Conservation (phyloP, 495 filamentous ascomycete genomes). For the Penicillium simplicissimum region DNA sequence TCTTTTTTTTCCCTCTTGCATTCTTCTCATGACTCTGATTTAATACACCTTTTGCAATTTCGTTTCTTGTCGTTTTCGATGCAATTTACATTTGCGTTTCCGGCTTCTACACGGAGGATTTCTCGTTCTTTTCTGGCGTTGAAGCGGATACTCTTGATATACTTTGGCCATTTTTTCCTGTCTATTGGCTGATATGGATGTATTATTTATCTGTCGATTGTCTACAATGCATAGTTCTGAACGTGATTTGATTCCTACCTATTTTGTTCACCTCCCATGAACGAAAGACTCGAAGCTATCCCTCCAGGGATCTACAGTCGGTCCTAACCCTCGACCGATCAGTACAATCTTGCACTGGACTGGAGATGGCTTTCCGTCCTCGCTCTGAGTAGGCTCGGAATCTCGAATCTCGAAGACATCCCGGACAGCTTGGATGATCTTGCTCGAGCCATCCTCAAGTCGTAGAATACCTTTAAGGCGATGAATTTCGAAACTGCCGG, state of each 20-base stretch:
- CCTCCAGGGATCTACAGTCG: constrained; percentile 32
- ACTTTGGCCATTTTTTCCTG: constrained; percentile 29
- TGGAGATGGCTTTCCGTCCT: constrained; percentile 19
- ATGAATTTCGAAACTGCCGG: constrained; percentile 68
- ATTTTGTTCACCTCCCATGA: not conserved
- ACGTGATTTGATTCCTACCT: constrained; percentile 5
- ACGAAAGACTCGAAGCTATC: constrained; percentile 39
- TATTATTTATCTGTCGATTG: constrained; percentile 33
- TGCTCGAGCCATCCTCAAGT: constrained; percentile 59
- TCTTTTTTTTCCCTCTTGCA: constrained; percentile 20
- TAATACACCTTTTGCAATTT: constrained; percentile 11
- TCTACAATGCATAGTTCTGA: constrained; percentile 23
- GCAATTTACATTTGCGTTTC: constrained; percentile 11
- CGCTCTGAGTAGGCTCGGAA: constrained; percentile 36
- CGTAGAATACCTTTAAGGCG: constrained; percentile 77
- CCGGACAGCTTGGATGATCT: constrained; percentile 87
- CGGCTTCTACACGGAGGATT: constrained; percentile 17
- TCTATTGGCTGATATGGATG: constrained; percentile 31
- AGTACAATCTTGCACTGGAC: constrained; percentile 71
- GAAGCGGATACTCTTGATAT: constrained; percentile 26
- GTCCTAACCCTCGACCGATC: constrained; percentile 67
- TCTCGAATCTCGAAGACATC: constrained; percentile 93
- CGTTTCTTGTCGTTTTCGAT: constrained; percentile 8
- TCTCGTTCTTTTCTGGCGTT: constrained; percentile 24
- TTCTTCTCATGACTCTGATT: constrained; percentile 20